Conservation (phyloP, 768 basidiomycete species). For the Boletus insuetus region DNA sequence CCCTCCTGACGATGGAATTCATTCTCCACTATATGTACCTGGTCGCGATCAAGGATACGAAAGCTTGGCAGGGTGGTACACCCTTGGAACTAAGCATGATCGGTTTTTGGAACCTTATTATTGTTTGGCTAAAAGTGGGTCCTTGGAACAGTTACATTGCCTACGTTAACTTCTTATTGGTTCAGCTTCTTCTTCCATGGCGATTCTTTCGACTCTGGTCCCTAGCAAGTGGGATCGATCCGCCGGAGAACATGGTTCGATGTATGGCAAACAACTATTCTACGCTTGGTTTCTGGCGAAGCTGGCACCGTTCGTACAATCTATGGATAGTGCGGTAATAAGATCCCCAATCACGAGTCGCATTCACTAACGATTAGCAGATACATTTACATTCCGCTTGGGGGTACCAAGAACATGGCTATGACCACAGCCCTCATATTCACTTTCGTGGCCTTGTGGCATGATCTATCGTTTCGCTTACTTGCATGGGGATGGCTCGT, state of each 20-base stretch:
- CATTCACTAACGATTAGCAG: conserved; percentile 38
- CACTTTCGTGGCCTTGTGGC: conserved; percentile 97
- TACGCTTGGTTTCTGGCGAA: conserved; percentile 87
- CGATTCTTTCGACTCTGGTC: conserved; percentile 97
- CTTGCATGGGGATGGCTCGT: conserved; percentile 98
- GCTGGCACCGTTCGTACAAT: conserved; percentile 97
- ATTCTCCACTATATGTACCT: conserved; percentile 95
- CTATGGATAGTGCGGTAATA: conserved; percentile 85
- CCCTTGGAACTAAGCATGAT: conserved; percentile 86
- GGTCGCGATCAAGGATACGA: conserved; percentile 89
- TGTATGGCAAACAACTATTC: conserved; percentile 99
- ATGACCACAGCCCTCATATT: conserved; percentile 78
- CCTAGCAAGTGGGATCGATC: conserved; percentile 80
- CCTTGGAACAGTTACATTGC: neutral
- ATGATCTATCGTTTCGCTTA: conserved; percentile 84
- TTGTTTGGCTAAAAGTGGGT: conserved; percentile 93
- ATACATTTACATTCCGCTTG: conserved; percentile 93
- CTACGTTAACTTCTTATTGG: neutral
- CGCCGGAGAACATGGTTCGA: conserved; percentile 98
- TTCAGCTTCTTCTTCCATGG: conserved; percentile 89
- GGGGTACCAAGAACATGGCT: conserved; percentile 57
- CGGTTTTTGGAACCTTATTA: conserved; percentile 94
- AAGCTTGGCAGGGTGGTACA: conserved; percentile 76
- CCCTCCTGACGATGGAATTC: conserved; percentile 83
- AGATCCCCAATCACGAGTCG: conserved; percentile 4